Base-by-base conservation (phyloP, 1,284 basidiomycete genomes). In the Calocybe gambosa region DNA sequence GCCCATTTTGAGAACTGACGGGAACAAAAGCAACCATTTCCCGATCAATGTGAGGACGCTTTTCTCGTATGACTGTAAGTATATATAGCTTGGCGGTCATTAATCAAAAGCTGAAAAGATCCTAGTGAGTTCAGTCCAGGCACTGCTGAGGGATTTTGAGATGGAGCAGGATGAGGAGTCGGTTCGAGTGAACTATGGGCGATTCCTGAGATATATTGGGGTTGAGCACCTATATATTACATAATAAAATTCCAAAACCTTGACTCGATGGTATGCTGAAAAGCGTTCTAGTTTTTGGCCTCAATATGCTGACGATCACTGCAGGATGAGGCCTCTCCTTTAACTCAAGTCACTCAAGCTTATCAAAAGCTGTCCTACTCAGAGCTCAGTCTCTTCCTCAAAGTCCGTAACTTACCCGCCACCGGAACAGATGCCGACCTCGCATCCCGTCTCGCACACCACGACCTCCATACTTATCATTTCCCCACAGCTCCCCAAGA, bases 321-420 rank as follows among this genome's bases (percentile, higher is more conserved):
- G 36, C 50, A 71, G 68, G 58, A 62, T 50, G 61, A 63, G 56
- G 51, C 56, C 19, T 61, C 70, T 36, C 65, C 70, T 35, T 58
- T 73, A 48, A 68, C 71, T 40, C 64, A 78, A 60, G 74, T 83
- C 47, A 68, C 73, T 52, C 70, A 73, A 57, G 86, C 85, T n/a
- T 89, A 89, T 62, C 67, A 73, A 54, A 77, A 77, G 51, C 70
- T 89, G 53, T 72, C 72, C 19, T 77, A 73, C 58, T 68, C 78
- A 33, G 83, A 89, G 55, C 76, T 89, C 50, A 62, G 80, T 29
- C 73, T 89, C 48, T 89, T 89, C 61, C 78, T 85, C 61, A 76
- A 78, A 65, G 73, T 82, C 42, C 77, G 86, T 50, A 78, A 73
- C 45, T 68, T 89, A 9, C 77, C 82, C 39, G 77, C 72, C 0